These are phyloP conservation scores for Jimgerdemannia lactiflua DNA, from an alignment of 192 early-diverging fungal species.

Conservation along the genomic window DNA sequence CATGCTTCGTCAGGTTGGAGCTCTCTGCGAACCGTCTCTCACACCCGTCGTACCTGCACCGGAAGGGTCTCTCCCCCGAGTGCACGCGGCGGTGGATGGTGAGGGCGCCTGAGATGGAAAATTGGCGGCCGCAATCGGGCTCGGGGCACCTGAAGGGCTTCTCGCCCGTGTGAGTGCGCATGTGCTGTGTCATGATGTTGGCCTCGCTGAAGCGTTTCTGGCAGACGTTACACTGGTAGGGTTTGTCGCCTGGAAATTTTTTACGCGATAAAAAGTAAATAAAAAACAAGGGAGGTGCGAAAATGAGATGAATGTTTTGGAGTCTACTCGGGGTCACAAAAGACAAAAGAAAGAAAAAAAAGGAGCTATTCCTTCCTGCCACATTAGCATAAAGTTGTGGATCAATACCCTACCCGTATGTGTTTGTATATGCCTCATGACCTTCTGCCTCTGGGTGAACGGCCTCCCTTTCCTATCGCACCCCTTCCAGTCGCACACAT, in stretches of 20 bases:
- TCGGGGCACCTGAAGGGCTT: constrained; percentile 66
- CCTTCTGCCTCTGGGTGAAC: constrained; percentile 55
- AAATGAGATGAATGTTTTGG: background rate
- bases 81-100: constrained; percentile 71
- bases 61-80: constrained; percentile 57
- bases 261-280: constrained; percentile 13
- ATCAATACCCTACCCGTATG: constrained; percentile 41
- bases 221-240: constrained; percentile 74
- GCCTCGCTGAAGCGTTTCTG: constrained; percentile 79
- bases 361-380: no score
- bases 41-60: constrained; percentile 50
- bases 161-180: constrained; percentile 78
- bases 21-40: constrained; percentile 54
- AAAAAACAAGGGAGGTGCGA: constrained; percentile 2
- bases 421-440: constrained; percentile 82
- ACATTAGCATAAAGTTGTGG: no score
- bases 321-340: constrained; percentile 11
- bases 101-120: constrained; percentile 65
- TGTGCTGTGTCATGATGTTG: constrained; percentile 75
- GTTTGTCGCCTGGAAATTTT: constrained; percentile 60
- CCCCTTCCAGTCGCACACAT: constrained; percentile 48
- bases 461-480: constrained; percentile 46
- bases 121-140: constrained; percentile 53
- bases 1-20: constrained; percentile 54
- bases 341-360: no score